Conservation (phyloP, 306 rosid genomes). For the Dicorynia guianensis region DNA sequence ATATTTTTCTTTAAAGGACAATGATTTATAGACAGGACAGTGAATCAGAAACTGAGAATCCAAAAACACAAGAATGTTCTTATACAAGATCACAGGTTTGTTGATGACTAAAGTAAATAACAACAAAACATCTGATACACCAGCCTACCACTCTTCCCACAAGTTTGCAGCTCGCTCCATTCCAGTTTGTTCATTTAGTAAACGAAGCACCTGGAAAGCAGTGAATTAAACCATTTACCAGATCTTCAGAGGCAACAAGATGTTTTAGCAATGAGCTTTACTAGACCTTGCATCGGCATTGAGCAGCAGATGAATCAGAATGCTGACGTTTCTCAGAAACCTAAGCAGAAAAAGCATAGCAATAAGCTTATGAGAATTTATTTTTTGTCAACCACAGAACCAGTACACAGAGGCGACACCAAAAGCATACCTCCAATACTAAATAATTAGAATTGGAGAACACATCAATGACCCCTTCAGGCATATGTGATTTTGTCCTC, state of each 20-base stretch:
- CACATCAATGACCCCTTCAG: slow-evolving; percentile 29
- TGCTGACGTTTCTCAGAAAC: slow-evolving; percentile 65
- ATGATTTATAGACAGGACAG: slow-evolving; percentile 22
- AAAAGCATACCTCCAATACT: slow-evolving; percentile 84
- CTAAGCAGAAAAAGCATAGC: slow-evolving; percentile 49
- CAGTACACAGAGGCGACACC: slow-evolving; percentile 15
- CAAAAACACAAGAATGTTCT: slow-evolving; percentile 18
- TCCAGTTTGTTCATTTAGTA: slow-evolving; percentile 81
- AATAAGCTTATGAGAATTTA: slow-evolving; percentile 28
- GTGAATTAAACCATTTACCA: slow-evolving; percentile 35
- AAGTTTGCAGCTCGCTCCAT: slow-evolving; percentile 71
- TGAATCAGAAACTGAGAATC: slow-evolving; percentile 29
- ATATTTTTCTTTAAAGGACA: slow-evolving; percentile 31
- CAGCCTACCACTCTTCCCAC: slow-evolving; percentile 78
- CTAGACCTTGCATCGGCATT: slow-evolving; percentile 72
- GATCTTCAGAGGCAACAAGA: slow-evolving; percentile 26
- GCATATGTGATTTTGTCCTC: slow-evolving; percentile 33
- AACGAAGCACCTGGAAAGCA: slow-evolving; percentile 81
- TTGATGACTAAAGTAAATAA: neutral
- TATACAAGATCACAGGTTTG: slow-evolving; percentile 11
- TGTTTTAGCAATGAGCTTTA: slow-evolving; percentile 33
- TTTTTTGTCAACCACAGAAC: slow-evolving; percentile 17
- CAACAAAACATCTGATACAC: neutral
- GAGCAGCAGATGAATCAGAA: slow-evolving; percentile 58
- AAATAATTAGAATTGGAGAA: slow-evolving; percentile 58